Conservation (phyloP, 1,139 yeast genomes). For the Zygotorulaspora mrakii region DNA sequence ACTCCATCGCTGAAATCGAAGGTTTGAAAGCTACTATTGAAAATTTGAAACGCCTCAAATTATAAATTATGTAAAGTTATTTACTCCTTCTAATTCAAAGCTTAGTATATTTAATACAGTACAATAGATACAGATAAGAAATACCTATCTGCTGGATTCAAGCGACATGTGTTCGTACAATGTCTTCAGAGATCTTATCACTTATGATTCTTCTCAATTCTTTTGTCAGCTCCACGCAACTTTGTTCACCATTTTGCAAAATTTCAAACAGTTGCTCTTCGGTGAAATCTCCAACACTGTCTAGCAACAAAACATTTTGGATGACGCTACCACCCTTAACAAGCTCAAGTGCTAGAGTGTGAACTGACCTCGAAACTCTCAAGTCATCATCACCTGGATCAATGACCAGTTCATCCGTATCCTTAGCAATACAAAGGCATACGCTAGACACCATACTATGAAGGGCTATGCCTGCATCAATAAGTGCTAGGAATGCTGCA, state of each 20-base stretch:
- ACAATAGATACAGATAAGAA: background rate
- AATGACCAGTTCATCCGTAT: slow-evolving; percentile 39
- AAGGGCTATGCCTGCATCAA: slow-evolving; percentile 76
- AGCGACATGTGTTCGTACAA: slow-evolving; percentile 13
- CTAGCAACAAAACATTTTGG: slow-evolving; percentile 57
- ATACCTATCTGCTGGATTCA: slow-evolving; percentile 1
- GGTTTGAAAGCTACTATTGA: slow-evolving; percentile 77
- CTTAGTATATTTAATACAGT: slow-evolving; percentile 1
- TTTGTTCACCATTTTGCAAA: slow-evolving; percentile 46
- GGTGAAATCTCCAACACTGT: slow-evolving; percentile 67
- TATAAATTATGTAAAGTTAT: slow-evolving; percentile 36
- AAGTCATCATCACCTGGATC: slow-evolving; percentile 46
- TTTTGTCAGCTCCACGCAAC: slow-evolving; percentile 46
- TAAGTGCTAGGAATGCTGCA: slow-evolving; percentile 64
- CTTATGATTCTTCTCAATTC: slow-evolving; percentile 47
- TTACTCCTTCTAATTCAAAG: slow-evolving; percentile 1
- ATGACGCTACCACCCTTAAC: slow-evolving; percentile 44
- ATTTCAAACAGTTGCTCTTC: slow-evolving; percentile 51
- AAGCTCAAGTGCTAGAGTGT: slow-evolving; percentile 62
- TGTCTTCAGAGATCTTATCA: slow-evolving; percentile 39
- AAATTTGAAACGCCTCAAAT: slow-evolving; percentile 68
- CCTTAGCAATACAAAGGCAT: slow-evolving; percentile 42
- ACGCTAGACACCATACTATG: slow-evolving; percentile 58
- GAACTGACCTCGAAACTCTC: slow-evolving; percentile 51
- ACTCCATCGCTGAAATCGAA: slow-evolving; percentile 76